phyloP scores from a whole-genome alignment of 2,329 filamentous ascomycete genomes.

The Neurospora sp. region DNA sequence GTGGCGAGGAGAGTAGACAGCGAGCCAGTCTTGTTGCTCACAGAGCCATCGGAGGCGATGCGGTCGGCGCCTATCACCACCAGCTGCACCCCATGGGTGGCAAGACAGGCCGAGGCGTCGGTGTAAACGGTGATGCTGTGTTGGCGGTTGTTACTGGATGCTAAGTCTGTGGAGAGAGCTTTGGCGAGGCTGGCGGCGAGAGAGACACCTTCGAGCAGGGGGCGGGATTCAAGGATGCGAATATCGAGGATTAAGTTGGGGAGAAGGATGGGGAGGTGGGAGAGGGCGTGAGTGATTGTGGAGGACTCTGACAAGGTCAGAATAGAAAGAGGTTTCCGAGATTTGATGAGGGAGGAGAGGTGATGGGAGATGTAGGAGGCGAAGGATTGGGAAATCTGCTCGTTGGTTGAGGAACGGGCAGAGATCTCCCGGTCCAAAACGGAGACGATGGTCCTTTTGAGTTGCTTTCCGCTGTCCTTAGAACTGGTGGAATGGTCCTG shows the following conservation, averaged over 20 bases:
- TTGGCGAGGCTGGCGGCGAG: conserved; percentile 36
- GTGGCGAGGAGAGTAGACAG: conserved; percentile 47
- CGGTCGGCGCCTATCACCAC: conserved; percentile 56
- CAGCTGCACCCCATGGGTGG: conserved; percentile 40
- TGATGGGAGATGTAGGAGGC: conserved; percentile 25
- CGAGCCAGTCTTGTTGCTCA: conserved; percentile 59
- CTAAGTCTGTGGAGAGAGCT: conserved; percentile 15
- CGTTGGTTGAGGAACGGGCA: conserved; percentile 4
- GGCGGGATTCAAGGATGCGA: conserved; percentile 55
- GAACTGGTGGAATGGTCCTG: neutral
- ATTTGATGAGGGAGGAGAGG: conserved; percentile 18
- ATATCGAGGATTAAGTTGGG: conserved; percentile 36
- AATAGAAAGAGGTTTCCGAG: conserved; percentile 30
- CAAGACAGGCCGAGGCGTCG: conserved; percentile 48
- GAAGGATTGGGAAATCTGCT: conserved; percentile 22
- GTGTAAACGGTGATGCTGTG: conserved; percentile 42
- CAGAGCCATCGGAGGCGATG: conserved; percentile 45
- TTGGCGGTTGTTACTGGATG: conserved; percentile 11
- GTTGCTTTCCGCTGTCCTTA: neutral
- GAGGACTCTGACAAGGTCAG: conserved; percentile 55
- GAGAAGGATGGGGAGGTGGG: conserved; percentile 31
- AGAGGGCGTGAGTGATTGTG: conserved; percentile 43
- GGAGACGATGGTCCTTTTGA: conserved; percentile 3
- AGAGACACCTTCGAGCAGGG: conserved; percentile 53
- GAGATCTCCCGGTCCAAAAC: conserved; percentile 13